Evolutionary conservation across 495 filamentous ascomycete species (phyloP), one percentile per base, ranked within the genome.

Genomic region (Acidomyces sp.): DNA sequence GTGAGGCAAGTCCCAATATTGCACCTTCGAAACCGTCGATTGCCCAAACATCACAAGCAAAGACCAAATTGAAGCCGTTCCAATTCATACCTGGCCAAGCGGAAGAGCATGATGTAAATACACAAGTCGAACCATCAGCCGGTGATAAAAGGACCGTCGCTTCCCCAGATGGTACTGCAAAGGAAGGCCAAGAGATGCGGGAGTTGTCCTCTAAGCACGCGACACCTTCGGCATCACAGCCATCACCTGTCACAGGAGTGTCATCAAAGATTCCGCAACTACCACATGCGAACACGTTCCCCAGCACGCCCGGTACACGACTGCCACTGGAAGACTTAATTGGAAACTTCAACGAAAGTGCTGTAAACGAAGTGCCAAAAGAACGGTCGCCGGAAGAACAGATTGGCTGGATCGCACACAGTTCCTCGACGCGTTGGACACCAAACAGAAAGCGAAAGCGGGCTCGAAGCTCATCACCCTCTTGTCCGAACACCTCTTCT

Each of bases 251-350:
- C 27, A 67, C 64, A 37, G 29, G n/a, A 21, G 37, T 9, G 13
- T 7, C 25, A 33, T 16, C 3, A 3, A 24, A 36, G 6, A 30
- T 32, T n/a, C 36, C 47, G 6, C 43, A 46, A 15, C 32, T 51
- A 18, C 43, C 42, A 60, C 76, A 57, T 66, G 69, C 48, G 12
- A 17, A 51, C 21, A 46, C 48, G 12, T 51, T 51, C 44, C 70
- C 80, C 3, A 75, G 74, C 29, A 93, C 88, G 2, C 88, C 88
- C 0, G 73, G 75, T 13, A 73, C 75, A 21, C 70, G 80, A 30
- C 64, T 92, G 24, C 73, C 82, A 31, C 71, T 93, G 48, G 75
- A 78, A 22, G 85, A 93, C 45, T 64, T 96, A 16, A 79, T 95
- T 43, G 77, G 78, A 29, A 77, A 78, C 52, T 37, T 34, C 16